Evolutionary conservation across 805 yeast species (phyloP).

Genomic region (Candida dajiaensis): DNA sequence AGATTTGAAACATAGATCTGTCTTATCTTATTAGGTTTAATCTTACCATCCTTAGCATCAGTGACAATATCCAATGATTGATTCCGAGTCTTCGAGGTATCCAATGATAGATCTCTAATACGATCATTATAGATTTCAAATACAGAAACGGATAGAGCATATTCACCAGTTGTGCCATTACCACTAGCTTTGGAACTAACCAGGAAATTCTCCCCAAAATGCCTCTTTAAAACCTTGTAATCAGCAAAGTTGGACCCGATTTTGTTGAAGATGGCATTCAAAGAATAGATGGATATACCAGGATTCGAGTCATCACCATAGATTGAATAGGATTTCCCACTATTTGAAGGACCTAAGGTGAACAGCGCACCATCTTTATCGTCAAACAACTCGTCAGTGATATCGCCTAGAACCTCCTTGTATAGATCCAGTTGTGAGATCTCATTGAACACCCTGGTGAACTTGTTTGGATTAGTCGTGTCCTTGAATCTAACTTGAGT

Average conservation of each 20-base stretch:
- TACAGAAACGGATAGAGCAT: conserved; percentile 43
- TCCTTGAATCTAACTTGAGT: conserved; percentile 22
- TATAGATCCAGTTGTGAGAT: conserved; percentile 32
- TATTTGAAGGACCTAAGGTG: conserved; percentile 48
- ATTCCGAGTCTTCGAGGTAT: conserved; percentile 19
- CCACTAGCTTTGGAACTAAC: conserved; percentile 12
- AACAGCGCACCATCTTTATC: conserved; percentile 39
- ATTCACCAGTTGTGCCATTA: conserved; percentile 17
- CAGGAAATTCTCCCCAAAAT: conserved; percentile 20
- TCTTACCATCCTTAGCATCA: conserved; percentile 37
- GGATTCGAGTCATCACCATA: conserved; percentile 31
- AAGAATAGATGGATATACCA: conserved; percentile 32
- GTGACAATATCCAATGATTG: conserved; percentile 35
- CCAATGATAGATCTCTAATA: conserved; percentile 33
- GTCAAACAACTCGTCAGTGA: conserved; percentile 16
- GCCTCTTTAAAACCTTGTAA: conserved; percentile 11
- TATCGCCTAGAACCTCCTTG: conserved; percentile 20
- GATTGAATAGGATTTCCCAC: conserved; percentile 40
- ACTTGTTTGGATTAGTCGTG: conserved; percentile 23
- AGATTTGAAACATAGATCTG: conserved; percentile 32
- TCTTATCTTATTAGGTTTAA: conserved; percentile 37
- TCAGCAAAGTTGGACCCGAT: conserved; percentile 18
- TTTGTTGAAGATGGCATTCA: conserved; percentile 29
- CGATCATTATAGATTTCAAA: conserved; percentile 48
- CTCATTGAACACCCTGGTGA: conserved; percentile 29